phyloP scores from a whole-genome alignment of 805 yeast species.

The Wickerhamiella siamensis region DNA sequence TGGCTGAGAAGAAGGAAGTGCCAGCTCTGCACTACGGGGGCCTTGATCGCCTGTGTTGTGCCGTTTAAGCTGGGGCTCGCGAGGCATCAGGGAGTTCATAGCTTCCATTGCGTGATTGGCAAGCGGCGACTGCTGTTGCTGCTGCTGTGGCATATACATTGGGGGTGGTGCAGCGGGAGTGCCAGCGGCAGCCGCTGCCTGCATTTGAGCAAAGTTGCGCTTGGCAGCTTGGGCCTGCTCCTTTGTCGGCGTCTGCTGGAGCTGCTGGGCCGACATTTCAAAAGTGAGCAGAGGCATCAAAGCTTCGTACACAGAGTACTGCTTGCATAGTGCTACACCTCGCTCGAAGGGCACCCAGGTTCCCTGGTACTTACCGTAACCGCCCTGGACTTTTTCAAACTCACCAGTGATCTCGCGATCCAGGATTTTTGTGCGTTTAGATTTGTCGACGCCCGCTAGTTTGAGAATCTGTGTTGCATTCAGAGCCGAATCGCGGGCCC shows the following conservation, averaged over 20 bases:
- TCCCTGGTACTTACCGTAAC: constrained; percentile 63
- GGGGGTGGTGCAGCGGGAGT: constrained; percentile 1
- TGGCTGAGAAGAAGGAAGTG: constrained; percentile 2
- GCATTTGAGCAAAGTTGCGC: constrained; percentile 17
- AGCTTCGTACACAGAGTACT: constrained; percentile 42
- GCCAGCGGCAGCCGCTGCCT: constrained; percentile 3
- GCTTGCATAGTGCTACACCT: constrained; percentile 43
- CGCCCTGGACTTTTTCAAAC: constrained; percentile 61
- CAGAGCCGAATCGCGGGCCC: constrained; percentile 47
- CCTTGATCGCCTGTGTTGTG: neutral
- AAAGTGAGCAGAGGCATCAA: constrained; percentile 36
- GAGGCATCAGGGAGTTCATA: constrained; percentile 9
- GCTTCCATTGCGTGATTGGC: constrained; percentile 10
- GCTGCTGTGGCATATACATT: neutral
- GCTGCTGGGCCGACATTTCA: constrained; percentile 27
- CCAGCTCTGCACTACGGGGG: neutral
- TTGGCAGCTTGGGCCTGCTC: constrained; percentile 33
- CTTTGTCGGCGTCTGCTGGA: constrained; percentile 33
- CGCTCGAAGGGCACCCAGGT: constrained; percentile 50
- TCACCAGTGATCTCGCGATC: constrained; percentile 52
- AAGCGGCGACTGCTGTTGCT: constrained; percentile 2
- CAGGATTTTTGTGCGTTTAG: constrained; percentile 45
- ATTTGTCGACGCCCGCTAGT: constrained; percentile 53
- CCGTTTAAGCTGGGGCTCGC: neutral
- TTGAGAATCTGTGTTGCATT: constrained; percentile 62